Evolutionary conservation across 257 asterid genomes (phyloP), one percentile per base, ranked within the genome.

Genomic region (Prunella vulgaris): DNA sequence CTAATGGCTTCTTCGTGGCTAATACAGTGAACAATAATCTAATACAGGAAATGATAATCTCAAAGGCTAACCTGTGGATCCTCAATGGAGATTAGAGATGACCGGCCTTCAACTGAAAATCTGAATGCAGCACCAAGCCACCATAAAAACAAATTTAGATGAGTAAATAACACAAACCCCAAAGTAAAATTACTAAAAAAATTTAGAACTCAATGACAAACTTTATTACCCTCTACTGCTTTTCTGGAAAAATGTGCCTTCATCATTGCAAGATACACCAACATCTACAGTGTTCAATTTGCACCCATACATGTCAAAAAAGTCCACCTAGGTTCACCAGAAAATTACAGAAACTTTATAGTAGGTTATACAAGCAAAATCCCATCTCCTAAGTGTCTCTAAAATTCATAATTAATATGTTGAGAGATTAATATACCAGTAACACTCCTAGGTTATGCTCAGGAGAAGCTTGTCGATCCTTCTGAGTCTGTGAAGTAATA

Each of bases 391-490:
- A 46, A 49, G 9, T n/a, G 32, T 28, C 61, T 68, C 32, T 18
- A 62, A 12, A n/a, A 57, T n/a, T 42, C 57, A 46, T 14, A 25
- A 72, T 32, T 44, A 27, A 20, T 30, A 59, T 17, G 37, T 30
- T 60, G 28, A 35, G 28, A n/a, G 9, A 68, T 10, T 25, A 61
- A 30, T 10, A 25, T 83, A 94, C 99, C 97, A 94, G 82, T 56
- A 94, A 83, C 66, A 94, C 77, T 76, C 99, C 99, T 63, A 94
- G 83, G 79, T 94, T 94, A 74, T 85, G 84, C 74, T 94, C 99
- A 3, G 89, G 84, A 76, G 84, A 84, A 80, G 85, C 82, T 59
- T 79, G 86, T 68, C 53, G 44, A 70, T 78, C 84, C 46, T 69
- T 83, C 60, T 75, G 88, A 69, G 68, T 73, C 97, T 90, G 95